Percentiles rank a stretch among this genome's conserved stretches.
These are phyloP conservation scores for Malania oleifera DNA, from an alignment of 164 flowering plant genomes.

Conservation along the genomic window DNA sequence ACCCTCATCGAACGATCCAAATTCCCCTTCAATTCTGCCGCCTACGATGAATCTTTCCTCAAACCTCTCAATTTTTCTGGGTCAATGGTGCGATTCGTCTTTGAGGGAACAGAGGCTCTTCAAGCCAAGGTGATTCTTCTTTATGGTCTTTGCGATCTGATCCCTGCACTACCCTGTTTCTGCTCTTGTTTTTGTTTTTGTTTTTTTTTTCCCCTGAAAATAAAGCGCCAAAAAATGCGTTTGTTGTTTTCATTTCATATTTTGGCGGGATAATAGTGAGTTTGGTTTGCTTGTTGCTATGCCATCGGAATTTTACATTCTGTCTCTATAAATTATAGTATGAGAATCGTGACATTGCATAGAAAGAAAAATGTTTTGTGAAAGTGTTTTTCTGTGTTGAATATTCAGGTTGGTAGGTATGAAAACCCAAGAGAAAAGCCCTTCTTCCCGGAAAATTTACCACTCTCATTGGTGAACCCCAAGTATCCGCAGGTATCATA, in stretches of 20 bases:
- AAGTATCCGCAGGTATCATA: constrained; percentile 40
- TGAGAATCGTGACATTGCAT: too few species aligned
- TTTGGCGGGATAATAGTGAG: too few species aligned
- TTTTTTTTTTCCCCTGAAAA: too few species aligned
- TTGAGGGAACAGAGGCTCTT: constrained; percentile 52
- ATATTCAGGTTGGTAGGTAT: constrained; percentile 65
- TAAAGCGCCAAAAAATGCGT: too few species aligned
- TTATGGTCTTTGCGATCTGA: neutral
- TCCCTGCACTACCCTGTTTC: too few species aligned
- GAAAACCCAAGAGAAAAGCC: constrained; percentile 72
- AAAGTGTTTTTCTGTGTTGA: neutral
- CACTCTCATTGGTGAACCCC: constrained; percentile 37
- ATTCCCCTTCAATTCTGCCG: constrained; percentile 46
- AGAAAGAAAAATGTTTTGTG: neutral
- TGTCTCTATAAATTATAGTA: too few species aligned
- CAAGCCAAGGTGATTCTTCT: constrained; percentile 52
- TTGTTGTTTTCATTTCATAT: too few species aligned
- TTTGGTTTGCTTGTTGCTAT: too few species aligned
- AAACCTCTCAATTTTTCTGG: constrained; percentile 24
- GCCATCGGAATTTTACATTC: too few species aligned
- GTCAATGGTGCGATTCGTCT: constrained; percentile 46
- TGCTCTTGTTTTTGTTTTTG: neutral
- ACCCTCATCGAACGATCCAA: constrained; percentile 69
- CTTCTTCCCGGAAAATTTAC: constrained; percentile 70
- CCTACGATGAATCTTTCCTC: constrained; percentile 29